Percentiles rank a stretch among this genome's conserved stretches.
These are phyloP conservation scores for Cruciata laevipes DNA, from an alignment of 257 asterid genomes.

Conservation along the genomic window DNA sequence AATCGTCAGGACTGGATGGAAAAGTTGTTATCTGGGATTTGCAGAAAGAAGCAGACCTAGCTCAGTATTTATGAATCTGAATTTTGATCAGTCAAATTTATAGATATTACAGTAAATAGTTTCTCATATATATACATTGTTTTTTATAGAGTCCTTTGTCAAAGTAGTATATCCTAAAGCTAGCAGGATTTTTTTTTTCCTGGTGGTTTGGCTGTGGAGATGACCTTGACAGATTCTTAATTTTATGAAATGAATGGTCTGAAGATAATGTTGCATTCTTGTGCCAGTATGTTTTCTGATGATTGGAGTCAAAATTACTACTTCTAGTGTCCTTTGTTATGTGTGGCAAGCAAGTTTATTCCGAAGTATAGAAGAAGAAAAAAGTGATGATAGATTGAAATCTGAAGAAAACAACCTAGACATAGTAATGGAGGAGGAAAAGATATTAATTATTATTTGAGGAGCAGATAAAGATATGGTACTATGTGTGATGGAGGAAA, in stretches of 20 bases:
- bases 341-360: no score
- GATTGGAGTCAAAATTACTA: background rate
- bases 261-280: background rate
- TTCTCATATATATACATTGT: slow-evolving; percentile 5
- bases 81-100: background rate
- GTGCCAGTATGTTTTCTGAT: no score
- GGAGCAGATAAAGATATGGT: no score
- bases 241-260: slow-evolving; percentile 6
- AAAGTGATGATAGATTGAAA: no score
- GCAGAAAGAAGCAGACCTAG: slow-evolving; percentile 54
- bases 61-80: slow-evolving; percentile 35
- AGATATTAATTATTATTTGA: no score
- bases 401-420: no score
- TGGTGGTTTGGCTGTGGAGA: background rate
- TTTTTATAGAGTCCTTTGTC: background rate
- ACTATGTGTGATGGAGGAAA: no score
- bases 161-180: no score
- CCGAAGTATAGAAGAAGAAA: no score
- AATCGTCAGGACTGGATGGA: slow-evolving; percentile 67
- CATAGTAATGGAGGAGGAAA: no score
- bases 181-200: slow-evolving; percentile 12
- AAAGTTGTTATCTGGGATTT: slow-evolving; percentile 79
- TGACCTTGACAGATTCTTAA: background rate
- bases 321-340: no score
- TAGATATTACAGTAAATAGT: slow-evolving; percentile 7